These are phyloP conservation scores for Ormosia semicastrata DNA, from an alignment of 306 rosid species.

Conservation along the genomic window DNA sequence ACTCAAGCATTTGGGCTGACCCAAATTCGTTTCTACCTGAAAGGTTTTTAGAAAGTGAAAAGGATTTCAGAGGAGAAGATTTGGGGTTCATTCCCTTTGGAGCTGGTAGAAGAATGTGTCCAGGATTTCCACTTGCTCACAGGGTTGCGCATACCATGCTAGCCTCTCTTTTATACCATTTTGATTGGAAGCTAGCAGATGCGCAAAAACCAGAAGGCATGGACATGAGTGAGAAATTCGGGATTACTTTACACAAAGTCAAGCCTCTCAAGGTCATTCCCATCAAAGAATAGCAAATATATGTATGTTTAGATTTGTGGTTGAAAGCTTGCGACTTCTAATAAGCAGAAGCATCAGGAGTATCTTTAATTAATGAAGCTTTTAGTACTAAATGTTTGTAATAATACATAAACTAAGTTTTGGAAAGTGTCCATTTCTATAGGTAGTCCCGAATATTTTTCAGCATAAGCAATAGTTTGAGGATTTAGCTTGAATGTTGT, in stretches of 20 bases:
- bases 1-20: constrained; percentile 5
- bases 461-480: too few species aligned
- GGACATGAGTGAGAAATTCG: constrained; percentile 24
- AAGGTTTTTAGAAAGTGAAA: constrained; percentile 17
- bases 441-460: too few species aligned
- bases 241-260: constrained; percentile 22
- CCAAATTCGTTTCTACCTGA: constrained; percentile 33
- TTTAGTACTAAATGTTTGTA: too few species aligned
- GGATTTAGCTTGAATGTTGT: too few species aligned
- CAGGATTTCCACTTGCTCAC: not conserved
- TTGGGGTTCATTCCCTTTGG: constrained; percentile 37
- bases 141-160: not conserved
- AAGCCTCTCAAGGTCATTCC: constrained; percentile 20
- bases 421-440: too few species aligned
- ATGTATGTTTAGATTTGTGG: too few species aligned
- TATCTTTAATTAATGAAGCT: too few species aligned
- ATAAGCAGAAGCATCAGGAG: too few species aligned
- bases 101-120: constrained; percentile 42
- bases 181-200: constrained; percentile 26
- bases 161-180: not conserved
- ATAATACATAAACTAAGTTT: too few species aligned
- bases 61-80: constrained; percentile 18
- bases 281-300: not conserved
- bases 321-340: not conserved
- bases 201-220: not conserved